Conservation (phyloP, 2,329 filamentous ascomycete genomes). For the Apiospora sp. region DNA sequence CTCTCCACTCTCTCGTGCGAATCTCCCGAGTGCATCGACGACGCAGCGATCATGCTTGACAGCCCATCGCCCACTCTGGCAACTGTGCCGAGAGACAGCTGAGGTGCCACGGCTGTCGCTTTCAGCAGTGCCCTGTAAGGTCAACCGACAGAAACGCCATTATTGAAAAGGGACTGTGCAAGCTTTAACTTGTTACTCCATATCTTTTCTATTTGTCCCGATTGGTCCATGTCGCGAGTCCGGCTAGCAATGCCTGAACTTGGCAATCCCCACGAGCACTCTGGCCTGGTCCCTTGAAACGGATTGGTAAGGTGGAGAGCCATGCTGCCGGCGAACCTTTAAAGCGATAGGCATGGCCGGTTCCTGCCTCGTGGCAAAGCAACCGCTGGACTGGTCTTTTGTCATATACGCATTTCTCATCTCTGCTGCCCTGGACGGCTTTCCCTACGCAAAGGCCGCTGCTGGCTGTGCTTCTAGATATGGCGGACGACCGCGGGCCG, state of each 20-base stretch:
- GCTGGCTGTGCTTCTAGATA: not conserved
- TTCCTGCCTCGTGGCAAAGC: not conserved
- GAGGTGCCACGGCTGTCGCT: too few relatives aligned
- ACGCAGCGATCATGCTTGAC: not conserved
- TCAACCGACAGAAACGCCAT: not conserved
- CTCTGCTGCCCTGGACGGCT: not conserved
- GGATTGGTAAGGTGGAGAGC: not conserved
- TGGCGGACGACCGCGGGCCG: constrained; percentile 19
- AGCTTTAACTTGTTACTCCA: not conserved
- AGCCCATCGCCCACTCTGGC: not conserved
- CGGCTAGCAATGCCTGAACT: not conserved
- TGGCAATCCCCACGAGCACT: not conserved
- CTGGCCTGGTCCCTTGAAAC: not conserved
- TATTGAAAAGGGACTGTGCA: not conserved
- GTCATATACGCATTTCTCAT: not conserved
- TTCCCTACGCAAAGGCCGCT: not conserved
- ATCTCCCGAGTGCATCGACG: not conserved
- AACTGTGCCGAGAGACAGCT: too few relatives aligned
- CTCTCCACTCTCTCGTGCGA: not conserved
- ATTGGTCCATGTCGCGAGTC: not conserved
- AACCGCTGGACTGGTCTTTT: not conserved
- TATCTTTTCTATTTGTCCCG: not conserved
- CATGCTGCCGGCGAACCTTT: not conserved
- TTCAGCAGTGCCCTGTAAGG: too few relatives aligned
- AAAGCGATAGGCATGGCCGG: not conserved